Evolutionary conservation across 345 rosid species (phyloP).

Genomic region (Populus deltoides): DNA sequence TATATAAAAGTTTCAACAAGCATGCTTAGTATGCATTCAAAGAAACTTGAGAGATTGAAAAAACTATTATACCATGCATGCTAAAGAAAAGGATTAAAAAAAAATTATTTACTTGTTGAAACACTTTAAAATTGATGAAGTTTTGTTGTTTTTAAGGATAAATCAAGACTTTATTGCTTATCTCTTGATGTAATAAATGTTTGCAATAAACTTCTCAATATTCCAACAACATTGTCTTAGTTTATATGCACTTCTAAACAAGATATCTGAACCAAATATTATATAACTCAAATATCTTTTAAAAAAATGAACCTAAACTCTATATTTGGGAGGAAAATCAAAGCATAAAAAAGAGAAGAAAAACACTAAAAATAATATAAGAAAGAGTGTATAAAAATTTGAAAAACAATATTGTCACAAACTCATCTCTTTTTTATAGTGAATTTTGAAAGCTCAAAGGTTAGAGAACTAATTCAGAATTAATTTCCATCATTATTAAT

Average conservation of each 20-base stretch:
- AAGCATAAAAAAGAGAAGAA: not conserved
- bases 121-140: not conserved
- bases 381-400: too few species aligned
- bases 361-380: not conserved
- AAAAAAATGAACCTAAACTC: not conserved
- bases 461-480: not conserved
- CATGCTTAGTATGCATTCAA: too few species aligned
- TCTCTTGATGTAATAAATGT: not conserved
- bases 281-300: not conserved
- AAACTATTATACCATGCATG: too few species aligned
- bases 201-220: accelerated
- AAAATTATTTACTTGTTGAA: not conserved
- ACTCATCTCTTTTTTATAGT: not conserved
- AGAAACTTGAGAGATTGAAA: too few species aligned
- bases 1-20: too few species aligned
- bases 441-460: not conserved
- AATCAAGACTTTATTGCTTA: too few species aligned
- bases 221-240: accelerated
- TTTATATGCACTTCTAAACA: not conserved
- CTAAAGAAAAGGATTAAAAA: not conserved
- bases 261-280: not conserved
- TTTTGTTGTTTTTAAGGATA: too few species aligned
- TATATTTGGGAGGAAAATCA: not conserved
- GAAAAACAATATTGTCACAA: too few species aligned
- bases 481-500: not conserved